These are phyloP conservation scores for Fusarium sp. DNA, from an alignment of 2,329 filamentous ascomycete genomes.

Conservation along the genomic window DNA sequence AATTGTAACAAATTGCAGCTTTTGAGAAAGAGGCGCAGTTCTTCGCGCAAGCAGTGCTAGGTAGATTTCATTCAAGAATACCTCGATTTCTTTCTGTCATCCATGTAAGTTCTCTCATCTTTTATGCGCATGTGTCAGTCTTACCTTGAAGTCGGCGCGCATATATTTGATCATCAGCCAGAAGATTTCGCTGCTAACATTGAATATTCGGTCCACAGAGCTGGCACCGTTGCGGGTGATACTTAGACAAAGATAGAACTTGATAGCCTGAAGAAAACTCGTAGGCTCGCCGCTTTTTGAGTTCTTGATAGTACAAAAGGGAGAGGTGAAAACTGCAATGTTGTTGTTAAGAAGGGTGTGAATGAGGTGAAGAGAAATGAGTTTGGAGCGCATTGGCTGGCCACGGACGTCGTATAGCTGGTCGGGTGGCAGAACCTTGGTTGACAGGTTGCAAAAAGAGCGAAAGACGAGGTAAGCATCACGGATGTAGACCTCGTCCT, in stretches of 20 bases:
- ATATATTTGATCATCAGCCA: conserved; percentile 97
- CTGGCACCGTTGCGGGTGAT: conserved; percentile 95
- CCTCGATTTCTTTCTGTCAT: conserved; percentile 89
- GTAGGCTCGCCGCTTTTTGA: conserved; percentile 89
- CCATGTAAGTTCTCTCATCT: conserved; percentile 38
- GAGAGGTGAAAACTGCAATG: conserved; percentile 88
- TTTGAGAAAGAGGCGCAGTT: conserved; percentile 88
- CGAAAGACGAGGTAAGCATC: conserved; percentile 97
- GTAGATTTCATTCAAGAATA: conserved; percentile 98
- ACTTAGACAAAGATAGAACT: conserved; percentile 95
- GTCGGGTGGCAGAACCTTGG: conserved; percentile 87
- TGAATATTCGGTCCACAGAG: conserved; percentile 90
- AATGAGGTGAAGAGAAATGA: conserved; percentile 94
- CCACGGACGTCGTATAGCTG: conserved; percentile 93
- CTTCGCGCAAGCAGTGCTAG: conserved; percentile 88
- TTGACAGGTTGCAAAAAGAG: conserved; percentile 97
- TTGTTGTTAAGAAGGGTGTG: conserved; percentile 96
- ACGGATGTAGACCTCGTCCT: conserved; percentile 96
- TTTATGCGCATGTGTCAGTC: conserved; percentile 27
- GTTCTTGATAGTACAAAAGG: conserved; percentile 89
- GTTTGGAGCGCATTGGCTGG: conserved; percentile 96
- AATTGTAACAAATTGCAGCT: conserved; percentile 88
- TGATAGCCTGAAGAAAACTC: conserved; percentile 91
- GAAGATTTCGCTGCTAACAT: conserved; percentile 96
- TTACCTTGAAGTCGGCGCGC: conserved; percentile 89